A percentile compares a stretch with the other conserved stretches of the same genome.
These are phyloP conservation scores for Helichrysum umbraculigerum DNA, from an alignment of 129 eudicot species.

Conservation along the genomic window DNA sequence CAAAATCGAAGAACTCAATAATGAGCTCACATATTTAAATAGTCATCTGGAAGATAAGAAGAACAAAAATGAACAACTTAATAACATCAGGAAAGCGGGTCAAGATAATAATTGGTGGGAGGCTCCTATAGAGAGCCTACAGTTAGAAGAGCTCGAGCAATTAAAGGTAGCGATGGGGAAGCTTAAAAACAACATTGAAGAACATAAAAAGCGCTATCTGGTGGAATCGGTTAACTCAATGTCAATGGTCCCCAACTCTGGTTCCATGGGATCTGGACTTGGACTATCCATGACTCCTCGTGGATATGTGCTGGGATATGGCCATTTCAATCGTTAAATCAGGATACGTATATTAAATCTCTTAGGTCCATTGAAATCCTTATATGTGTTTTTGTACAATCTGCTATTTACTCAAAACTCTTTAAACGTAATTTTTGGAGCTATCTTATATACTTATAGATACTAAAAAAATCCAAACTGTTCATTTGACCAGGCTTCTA, in stretches of 20 bases:
- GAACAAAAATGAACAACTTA: slow-evolving; percentile 39
- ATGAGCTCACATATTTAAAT: slow-evolving; percentile 32
- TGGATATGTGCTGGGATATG: slow-evolving; percentile 42
- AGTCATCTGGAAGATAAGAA: slow-evolving; percentile 45
- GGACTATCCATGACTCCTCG: slow-evolving; percentile 47
- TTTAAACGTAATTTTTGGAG: background rate
- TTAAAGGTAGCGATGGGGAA: slow-evolving; percentile 49
- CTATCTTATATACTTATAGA: background rate
- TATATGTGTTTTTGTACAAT: background rate
- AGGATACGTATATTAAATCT: slow-evolving; percentile 6
- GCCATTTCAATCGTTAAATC: slow-evolving; percentile 23
- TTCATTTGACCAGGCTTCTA: background rate
- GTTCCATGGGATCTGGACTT: slow-evolving; percentile 22
- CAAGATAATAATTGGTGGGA: slow-evolving; percentile 59
- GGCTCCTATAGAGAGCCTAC: slow-evolving; percentile 42
- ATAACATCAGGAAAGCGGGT: slow-evolving; percentile 33
- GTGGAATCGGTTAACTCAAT: slow-evolving; percentile 14
- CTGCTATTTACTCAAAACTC: background rate
- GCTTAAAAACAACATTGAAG: slow-evolving; percentile 42
- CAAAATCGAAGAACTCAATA: slow-evolving; percentile 46
- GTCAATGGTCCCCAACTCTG: slow-evolving; percentile 12
- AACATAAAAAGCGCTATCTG: slow-evolving; percentile 28
- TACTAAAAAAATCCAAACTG: background rate
- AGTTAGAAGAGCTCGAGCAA: slow-evolving; percentile 44
- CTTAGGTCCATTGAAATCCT: too few relatives aligned